phyloP scores from a whole-genome alignment of 306 rosid genomes.

The Sphenostylis stenocarpa region DNA sequence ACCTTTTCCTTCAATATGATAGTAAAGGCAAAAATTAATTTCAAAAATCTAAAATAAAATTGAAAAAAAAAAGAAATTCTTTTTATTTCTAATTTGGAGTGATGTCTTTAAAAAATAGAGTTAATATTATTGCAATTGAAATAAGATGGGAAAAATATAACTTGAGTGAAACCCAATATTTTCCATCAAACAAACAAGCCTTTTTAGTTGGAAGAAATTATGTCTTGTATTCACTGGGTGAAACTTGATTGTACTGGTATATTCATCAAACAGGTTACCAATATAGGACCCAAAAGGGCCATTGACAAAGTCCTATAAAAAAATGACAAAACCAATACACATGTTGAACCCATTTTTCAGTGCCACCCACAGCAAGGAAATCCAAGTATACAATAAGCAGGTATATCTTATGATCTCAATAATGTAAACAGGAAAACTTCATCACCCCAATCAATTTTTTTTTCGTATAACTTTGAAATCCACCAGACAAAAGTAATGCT shows the following conservation, averaged over 20 bases:
- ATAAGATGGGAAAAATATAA: too few species aligned
- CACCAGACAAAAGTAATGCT: constrained; percentile 29
- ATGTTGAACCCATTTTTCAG: constrained; percentile 11
- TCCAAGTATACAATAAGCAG: constrained; percentile 29
- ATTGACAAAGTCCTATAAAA: background rate
- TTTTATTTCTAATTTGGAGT: too few species aligned
- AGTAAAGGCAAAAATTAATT: too few species aligned
- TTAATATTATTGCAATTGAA: too few species aligned
- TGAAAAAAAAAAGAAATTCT: too few species aligned
- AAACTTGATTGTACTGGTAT: background rate
- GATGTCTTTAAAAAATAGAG: too few species aligned
- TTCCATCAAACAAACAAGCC: too few species aligned
- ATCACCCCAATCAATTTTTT: constrained; percentile 20
- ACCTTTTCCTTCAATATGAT: too few species aligned
- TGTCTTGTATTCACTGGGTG: background rate
- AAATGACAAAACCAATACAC: constrained; percentile 21
- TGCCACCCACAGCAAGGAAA: constrained; percentile 27
- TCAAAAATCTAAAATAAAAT: too few species aligned
- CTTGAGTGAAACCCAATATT: too few species aligned
- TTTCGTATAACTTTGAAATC: constrained; percentile 19
- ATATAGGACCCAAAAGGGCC: background rate
- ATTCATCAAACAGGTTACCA: background rate
- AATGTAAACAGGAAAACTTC: constrained; percentile 8
- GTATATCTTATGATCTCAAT: constrained; percentile 13
- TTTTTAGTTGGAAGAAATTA: too few species aligned